Evolutionary conservation across 768 basidiomycete species (phyloP), one percentile per base, ranked within the genome.

Genomic region (Rhodotorula babjevae): DNA sequence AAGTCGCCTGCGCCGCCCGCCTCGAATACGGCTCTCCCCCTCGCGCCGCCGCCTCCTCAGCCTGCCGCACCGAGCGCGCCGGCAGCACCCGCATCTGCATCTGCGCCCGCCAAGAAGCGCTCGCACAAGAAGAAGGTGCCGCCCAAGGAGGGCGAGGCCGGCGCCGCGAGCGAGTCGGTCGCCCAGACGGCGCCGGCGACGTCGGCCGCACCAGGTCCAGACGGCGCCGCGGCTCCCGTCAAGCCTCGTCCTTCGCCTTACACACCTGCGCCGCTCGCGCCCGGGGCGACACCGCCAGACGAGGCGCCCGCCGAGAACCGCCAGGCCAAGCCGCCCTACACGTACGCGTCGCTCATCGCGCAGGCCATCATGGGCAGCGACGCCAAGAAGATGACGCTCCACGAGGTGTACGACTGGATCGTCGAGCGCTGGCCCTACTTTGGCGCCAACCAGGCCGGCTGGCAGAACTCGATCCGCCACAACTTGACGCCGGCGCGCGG

Each of bases 391-490:
- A 89, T 89, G n/a, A 93, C 94, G 2, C 79, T 95, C 58, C 91
- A 93, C 76, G 91, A 93, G 77, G 92, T 97, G 60, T 91, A 91
- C 79, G 86, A 87, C 50, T 98, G 93, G 93, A 92, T 97, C 76
- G 87, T 88, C 81, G 87, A 87, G 60, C 89, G 87, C 72, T 90
- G 89, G 81, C 93, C 94, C 76, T 95, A 92, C 86, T 98, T 95
- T 82, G 86, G 87, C 65, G 89, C 88, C 78, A 89, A 90, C 68
- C 89, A 90, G 79, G 88, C 88, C 62, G 83, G 91, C 57, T 97
- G 94, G 93, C 92, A 93, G 91, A 93, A 90, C 77, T 95, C 95
- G 44, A 89, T 97, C 59, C 89, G 93, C 31, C 93, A 97, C 79
- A 94, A 93, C 80, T 82, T 99, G n/a, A 94, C 93, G 2, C 91